phyloP scores from a whole-genome alignment of 495 filamentous ascomycete genomes.

The Staphylotrichum tortipilum region DNA sequence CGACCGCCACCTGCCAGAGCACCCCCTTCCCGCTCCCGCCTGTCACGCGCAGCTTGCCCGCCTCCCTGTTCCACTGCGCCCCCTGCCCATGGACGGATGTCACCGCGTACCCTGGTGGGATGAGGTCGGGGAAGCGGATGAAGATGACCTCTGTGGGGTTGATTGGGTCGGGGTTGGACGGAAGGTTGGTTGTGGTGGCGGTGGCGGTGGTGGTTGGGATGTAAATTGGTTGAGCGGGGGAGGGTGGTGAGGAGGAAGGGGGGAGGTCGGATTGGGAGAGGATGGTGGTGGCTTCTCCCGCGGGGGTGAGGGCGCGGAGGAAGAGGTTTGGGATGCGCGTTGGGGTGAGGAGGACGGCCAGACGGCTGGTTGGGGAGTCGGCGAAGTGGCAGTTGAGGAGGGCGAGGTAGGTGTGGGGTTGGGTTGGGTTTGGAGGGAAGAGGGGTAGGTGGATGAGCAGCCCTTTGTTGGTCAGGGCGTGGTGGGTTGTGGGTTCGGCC shows the following conservation, averaged over 20 bases:
- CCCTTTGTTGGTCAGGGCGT: slow-evolving; percentile 22
- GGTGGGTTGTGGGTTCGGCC: not conserved
- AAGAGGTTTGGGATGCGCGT: slow-evolving; percentile 14
- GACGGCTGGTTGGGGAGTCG: slow-evolving; percentile 7
- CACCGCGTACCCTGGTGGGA: slow-evolving; percentile 19
- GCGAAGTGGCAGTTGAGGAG: slow-evolving; percentile 14
- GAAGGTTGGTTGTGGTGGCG: not conserved
- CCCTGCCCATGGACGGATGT: slow-evolving; percentile 7
- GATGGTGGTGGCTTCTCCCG: slow-evolving; percentile 6
- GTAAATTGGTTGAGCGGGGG: too few relatives aligned
- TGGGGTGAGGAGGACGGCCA: slow-evolving; percentile 15
- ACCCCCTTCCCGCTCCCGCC: not conserved
- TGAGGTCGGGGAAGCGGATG: slow-evolving; percentile 14
- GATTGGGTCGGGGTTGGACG: too few relatives aligned
- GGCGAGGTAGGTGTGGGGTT: slow-evolving; percentile 4
- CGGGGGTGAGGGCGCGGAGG: slow-evolving; percentile 13
- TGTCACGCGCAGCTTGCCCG: slow-evolving; percentile 7
- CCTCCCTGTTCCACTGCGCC: slow-evolving; percentile 16
- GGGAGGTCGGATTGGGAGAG: slow-evolving; percentile 7
- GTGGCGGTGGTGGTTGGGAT: slow-evolving; percentile 9
- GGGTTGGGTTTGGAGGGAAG: not conserved
- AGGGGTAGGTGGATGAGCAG: slow-evolving; percentile 14
- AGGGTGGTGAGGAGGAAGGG: too few relatives aligned
- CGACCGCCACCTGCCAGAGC: slow-evolving; percentile 17
- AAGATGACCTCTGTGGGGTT: slow-evolving; percentile 17